phyloP scores from a whole-genome alignment of 73 alveolate genomes.

The Halteria grandinella region DNA sequence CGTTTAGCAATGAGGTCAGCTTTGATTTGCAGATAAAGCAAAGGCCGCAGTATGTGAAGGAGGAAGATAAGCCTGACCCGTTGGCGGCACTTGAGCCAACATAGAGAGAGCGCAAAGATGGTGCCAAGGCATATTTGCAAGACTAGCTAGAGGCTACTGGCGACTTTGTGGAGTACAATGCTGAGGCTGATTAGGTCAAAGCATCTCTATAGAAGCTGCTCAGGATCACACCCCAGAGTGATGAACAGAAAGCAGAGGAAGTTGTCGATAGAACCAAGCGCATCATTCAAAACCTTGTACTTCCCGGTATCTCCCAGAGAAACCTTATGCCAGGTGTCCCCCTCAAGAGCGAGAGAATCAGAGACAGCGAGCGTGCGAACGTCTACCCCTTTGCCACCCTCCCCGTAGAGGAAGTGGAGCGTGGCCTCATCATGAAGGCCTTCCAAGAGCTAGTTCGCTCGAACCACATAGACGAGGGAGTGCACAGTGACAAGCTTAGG shows the following conservation, averaged over 20 bases:
- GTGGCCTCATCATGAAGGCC: conserved; percentile 66
- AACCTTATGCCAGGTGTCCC: conserved; percentile 86
- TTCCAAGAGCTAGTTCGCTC: conserved; percentile 73
- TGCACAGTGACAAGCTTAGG: neutral
- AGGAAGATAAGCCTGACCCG: no score
- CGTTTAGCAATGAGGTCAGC: neutral
- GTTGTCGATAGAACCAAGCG: no score
- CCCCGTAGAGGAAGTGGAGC: conserved; percentile 83
- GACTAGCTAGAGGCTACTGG: no score
- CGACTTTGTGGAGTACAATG: conserved; percentile 47
- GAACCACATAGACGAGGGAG: conserved; percentile 63
- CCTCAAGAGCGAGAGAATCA: conserved; percentile 68
- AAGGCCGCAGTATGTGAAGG: conserved; percentile 6
- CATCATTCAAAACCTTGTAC: no score
- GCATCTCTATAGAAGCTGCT: conserved; percentile 14
- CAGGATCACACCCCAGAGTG: neutral
- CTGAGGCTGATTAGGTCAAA: conserved; percentile 9
- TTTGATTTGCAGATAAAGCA: neutral
- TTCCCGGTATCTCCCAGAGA: conserved; percentile 89
- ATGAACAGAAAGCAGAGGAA: conserved; percentile 53
- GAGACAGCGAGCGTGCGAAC: conserved; percentile 79
- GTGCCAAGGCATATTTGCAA: no score
- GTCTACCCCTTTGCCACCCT: conserved; percentile 82
- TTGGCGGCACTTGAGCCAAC: no score
- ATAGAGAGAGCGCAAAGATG: no score